Evolutionary conservation across 345 rosid genomes (phyloP), one percentile per base, ranked within the genome.

Genomic region (Eucalyptus regnans): DNA sequence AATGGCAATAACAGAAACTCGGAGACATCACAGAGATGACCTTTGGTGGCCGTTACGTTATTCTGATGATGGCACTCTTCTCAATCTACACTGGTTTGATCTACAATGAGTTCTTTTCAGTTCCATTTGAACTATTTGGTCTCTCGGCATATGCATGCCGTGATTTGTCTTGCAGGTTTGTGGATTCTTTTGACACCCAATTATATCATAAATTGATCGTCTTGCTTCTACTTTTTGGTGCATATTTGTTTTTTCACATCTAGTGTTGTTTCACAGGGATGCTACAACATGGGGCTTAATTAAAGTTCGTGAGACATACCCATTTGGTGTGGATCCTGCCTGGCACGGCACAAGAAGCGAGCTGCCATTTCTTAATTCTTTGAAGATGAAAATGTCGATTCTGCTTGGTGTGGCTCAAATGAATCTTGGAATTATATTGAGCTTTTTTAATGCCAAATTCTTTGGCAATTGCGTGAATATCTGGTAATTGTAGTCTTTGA

Each of bases 361-460:
- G 93, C 93, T 96, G 80, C 99, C 99, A 52, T 98, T 95, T 91
- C 94, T 98, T 56, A 97, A 97, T 93, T 98, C 99, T 46, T 92
- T 98, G 91, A 97, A 98, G 96, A 98, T 98, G 99, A 97, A 98
- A 95, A 95, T 98, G 99, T 98, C 99, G 49, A 98, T 97, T 91
- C 98, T 98, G 88, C 92, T 97, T 66, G 99, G 99, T 92, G 99
- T 98, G 90, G 91, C 97, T 87, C 99, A 97, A 91, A 98, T 98
- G 99, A 96, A 98, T 93, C 99, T 98, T 68, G 99, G 99, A 88
- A 96, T 97, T 90, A 90, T 98, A 76, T 88, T 97, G 95, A 98
- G 99, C 93, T 98, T 89, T 91, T 96, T 93, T 89, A 98, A 98
- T 93, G 99, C 99, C 88, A 87, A 50, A 87, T 98, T 96, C 94